phyloP scores from a whole-genome alignment of 768 basidiomycete genomes.

The Obba rivulosa region DNA sequence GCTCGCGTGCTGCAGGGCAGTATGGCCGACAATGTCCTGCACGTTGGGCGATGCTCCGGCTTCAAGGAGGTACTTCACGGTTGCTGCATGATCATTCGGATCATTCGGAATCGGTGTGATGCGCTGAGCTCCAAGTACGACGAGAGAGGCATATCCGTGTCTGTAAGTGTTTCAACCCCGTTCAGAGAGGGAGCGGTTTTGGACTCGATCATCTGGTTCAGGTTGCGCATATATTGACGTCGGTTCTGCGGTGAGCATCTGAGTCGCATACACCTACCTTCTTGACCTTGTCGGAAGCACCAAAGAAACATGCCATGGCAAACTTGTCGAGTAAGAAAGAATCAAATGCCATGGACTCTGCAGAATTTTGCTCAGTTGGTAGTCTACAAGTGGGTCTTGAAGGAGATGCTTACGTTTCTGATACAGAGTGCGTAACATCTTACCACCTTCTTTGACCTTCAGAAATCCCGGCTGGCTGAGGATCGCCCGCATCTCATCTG shows the following conservation, averaged over 20 bases:
- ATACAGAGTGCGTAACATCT: not conserved
- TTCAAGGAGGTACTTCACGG: slow-evolving; percentile 36
- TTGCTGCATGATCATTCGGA: slow-evolving; percentile 22
- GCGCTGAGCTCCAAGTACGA: slow-evolving; percentile 12
- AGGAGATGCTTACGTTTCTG: not conserved
- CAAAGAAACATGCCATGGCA: slow-evolving; percentile 2
- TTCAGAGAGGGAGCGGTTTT: slow-evolving; percentile 7
- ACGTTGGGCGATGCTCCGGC: slow-evolving; percentile 35
- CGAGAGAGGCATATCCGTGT: slow-evolving; percentile 8
- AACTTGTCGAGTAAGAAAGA: slow-evolving; percentile 1
- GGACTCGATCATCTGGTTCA: slow-evolving; percentile 1
- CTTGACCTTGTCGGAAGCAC: not conserved
- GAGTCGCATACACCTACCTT: slow-evolving; percentile 1
- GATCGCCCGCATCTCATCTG: slow-evolving; percentile 2
- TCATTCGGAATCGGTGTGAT: not conserved
- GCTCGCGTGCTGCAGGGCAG: slow-evolving; percentile 43
- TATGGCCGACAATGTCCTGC: slow-evolving; percentile 42
- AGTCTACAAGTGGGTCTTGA: not conserved
- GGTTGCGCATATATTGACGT: no score
- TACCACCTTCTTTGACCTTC: not conserved
- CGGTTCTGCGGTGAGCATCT: no score
- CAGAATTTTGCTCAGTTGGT: not conserved
- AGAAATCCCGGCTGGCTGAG: not conserved
- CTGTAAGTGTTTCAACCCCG: slow-evolving; percentile 10
- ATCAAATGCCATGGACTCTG: not conserved